Conservation (phyloP, 1,284 basidiomycete genomes). For the Melanopsichium pennsylvanicum region DNA sequence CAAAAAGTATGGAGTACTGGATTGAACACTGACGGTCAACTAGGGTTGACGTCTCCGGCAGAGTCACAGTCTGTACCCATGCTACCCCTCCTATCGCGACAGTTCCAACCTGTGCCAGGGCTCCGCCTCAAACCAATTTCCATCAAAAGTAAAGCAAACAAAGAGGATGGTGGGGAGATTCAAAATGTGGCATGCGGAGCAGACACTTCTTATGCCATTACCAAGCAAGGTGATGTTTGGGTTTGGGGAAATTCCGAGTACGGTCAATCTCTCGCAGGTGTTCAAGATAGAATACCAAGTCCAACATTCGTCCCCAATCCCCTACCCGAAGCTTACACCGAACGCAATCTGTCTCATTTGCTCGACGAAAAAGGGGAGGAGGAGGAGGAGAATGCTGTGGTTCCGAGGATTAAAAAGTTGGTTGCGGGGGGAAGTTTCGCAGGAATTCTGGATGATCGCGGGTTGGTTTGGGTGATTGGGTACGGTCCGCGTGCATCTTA, state of each 20-base stretch:
- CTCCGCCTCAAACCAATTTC: neutral
- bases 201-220: slow-evolving; percentile 47
- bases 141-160: neutral
- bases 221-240: slow-evolving; percentile 15
- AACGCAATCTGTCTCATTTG: no score
- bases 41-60: slow-evolving; percentile 11
- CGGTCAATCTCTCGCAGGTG: slow-evolving; percentile 34
- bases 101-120: slow-evolving; percentile 1
- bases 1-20: slow-evolving; percentile 14
- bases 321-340: slow-evolving; percentile 2
- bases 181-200: slow-evolving; percentile 33
- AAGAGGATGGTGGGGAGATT: neutral
- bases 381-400: no score
- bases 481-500: slow-evolving; percentile 5
- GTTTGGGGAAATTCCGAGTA: slow-evolving; percentile 59
- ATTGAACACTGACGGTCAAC: slow-evolving; percentile 55
- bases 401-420: slow-evolving; percentile 4
- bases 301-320: slow-evolving; percentile 17
- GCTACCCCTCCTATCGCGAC: slow-evolving; percentile 7
- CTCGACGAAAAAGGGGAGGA: neutral
- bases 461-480: slow-evolving; percentile 25
- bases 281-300: slow-evolving; percentile 15
- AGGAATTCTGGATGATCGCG: slow-evolving; percentile 18
- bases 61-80: slow-evolving; percentile 9
- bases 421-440: slow-evolving; percentile 35